These are phyloP conservation scores for Podospora conica DNA, from an alignment of 495 filamentous ascomycete species.

Conservation along the genomic window DNA sequence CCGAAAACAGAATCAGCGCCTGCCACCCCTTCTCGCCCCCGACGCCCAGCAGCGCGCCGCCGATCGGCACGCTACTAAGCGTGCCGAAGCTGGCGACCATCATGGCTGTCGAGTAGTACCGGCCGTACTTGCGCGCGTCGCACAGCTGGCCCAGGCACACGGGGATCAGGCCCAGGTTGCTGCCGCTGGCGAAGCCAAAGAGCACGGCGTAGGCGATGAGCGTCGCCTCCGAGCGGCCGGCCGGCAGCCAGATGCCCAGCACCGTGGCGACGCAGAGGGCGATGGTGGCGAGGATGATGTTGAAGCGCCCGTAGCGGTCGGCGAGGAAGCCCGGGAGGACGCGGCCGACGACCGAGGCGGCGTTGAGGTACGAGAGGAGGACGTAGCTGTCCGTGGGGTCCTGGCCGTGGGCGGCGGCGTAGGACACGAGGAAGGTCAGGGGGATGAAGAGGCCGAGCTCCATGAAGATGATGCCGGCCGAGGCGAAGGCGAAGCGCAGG, in stretches of 20 bases:
- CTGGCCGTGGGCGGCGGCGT: slow-evolving; percentile 43
- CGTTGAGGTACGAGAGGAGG: slow-evolving; percentile 53
- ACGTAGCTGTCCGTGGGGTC: slow-evolving; percentile 55
- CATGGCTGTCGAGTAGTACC: slow-evolving; percentile 81
- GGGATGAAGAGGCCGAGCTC: slow-evolving; percentile 45
- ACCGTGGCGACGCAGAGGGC: slow-evolving; percentile 60
- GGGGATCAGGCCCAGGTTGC: slow-evolving; percentile 77
- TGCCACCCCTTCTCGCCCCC: slow-evolving; percentile 46
- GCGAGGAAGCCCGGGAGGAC: slow-evolving; percentile 64
- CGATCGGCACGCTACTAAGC: slow-evolving; percentile 83
- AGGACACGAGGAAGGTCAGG: slow-evolving; percentile 46
- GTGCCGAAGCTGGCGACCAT: slow-evolving; percentile 86
- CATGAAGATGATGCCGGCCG: slow-evolving; percentile 51
- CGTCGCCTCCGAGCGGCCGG: slow-evolving; percentile 49
- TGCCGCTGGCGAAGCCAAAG: slow-evolving; percentile 82
- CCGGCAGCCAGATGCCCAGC: slow-evolving; percentile 77
- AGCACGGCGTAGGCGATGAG: slow-evolving; percentile 66
- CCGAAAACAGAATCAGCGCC: slow-evolving; percentile 64
- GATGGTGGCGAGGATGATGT: slow-evolving; percentile 49
- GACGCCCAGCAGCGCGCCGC: slow-evolving; percentile 59
- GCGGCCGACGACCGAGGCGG: slow-evolving; percentile 57
- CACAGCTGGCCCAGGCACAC: slow-evolving; percentile 91
- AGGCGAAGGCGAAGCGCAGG: slow-evolving; percentile 48
- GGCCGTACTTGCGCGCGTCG: slow-evolving; percentile 75
- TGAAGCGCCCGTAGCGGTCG: slow-evolving; percentile 53